Base-by-base conservation (phyloP, 805 yeast genomes). In the Saccharomycodes ludwigii region DNA sequence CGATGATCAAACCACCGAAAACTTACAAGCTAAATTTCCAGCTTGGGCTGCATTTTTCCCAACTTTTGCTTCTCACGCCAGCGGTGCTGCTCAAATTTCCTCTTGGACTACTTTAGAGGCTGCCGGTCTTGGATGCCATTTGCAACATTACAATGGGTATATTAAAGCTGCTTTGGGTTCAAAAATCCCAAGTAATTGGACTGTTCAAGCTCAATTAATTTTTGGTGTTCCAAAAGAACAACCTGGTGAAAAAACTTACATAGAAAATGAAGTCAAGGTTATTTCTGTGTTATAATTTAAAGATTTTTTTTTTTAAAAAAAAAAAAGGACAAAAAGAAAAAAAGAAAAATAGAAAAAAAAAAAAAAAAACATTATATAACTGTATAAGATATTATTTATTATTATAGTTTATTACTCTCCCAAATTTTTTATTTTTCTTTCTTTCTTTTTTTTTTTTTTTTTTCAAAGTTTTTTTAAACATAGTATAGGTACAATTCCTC, bases 71-170 rank as follows among this genome's bases (percentile, higher is more conserved):
- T 55, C 63, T 31, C 65, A 67, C 40, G 48, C 68, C 27, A 54
- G 57, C 36, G 69, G 69, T 52, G 63, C 67, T 32, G 70, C 70
- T 32, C 71, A 66, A 54, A 65, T 68, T 39, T 47, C 54, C 40
- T 47, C 65, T 13, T 68, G 75, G 75, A 51, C 68, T 25, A 66
- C 66, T 18, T 50, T 68, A 18, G 54, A 59, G 31, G 56, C 54
- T 20, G 46, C 62, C 35, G 67, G 66, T 30, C 46, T 67, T 27
- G 73, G 73, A 40, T 69, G 60, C 39, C 67, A 65, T 42, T 55
- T 68, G 41, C 75, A 68, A 52, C 74, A 68, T 50, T 69, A 61
- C 60, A 65, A 63, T 48, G 65, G 59, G 29, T 52, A 54, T 29
- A 61, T 68, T 31, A 54, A 56, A 40, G 59, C 46, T 24, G 62